Conservation (phyloP, 208 protist species). For the Herpetomonas samuelpessoai region DNA sequence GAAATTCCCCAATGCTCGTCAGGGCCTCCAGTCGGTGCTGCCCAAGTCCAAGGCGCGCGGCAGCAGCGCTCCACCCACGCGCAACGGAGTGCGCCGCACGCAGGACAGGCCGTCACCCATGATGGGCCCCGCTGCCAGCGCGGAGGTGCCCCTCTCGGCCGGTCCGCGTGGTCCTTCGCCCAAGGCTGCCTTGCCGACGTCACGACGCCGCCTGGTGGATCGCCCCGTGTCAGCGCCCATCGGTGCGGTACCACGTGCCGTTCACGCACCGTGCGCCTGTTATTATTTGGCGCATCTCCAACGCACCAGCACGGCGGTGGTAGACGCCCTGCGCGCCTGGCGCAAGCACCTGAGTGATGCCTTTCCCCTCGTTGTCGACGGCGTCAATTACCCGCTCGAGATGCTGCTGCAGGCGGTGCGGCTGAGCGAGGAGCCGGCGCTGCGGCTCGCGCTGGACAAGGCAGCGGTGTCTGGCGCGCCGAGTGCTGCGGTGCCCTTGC, state of each 20-base stretch:
- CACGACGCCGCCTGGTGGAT: too few species aligned
- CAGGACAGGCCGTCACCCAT: too few species aligned
- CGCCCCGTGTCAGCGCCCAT: not conserved
- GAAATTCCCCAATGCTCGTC: too few species aligned
- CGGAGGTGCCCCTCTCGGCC: too few species aligned
- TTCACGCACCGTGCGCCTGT: slow-evolving; percentile 28
- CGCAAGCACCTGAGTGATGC: slow-evolving; percentile 13
- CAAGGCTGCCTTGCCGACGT: too few species aligned
- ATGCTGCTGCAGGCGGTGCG: slow-evolving; percentile 27
- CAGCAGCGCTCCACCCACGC: too few species aligned
- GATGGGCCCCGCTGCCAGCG: too few species aligned
- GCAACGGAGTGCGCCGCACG: too few species aligned
- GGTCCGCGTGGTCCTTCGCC: too few species aligned
- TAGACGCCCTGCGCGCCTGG: slow-evolving; percentile 27
- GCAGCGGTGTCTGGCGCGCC: not conserved
- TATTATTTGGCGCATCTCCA: slow-evolving; percentile 41
- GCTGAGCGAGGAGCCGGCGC: slow-evolving; percentile 17
- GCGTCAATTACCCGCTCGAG: slow-evolving; percentile 40
- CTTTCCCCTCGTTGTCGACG: slow-evolving; percentile 35
- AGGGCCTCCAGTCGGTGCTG: too few species aligned
- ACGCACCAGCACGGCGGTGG: slow-evolving; percentile 27
- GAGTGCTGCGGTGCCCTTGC: not conserved
- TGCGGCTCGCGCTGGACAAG: slow-evolving; percentile 17
- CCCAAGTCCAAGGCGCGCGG: too few species aligned
- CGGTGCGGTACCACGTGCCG: slow-evolving; percentile 9